Evolutionary conservation across 495 filamentous ascomycete species (phyloP), one percentile per base, ranked within the genome.

Genomic region (Neurospora pannonica): DNA sequence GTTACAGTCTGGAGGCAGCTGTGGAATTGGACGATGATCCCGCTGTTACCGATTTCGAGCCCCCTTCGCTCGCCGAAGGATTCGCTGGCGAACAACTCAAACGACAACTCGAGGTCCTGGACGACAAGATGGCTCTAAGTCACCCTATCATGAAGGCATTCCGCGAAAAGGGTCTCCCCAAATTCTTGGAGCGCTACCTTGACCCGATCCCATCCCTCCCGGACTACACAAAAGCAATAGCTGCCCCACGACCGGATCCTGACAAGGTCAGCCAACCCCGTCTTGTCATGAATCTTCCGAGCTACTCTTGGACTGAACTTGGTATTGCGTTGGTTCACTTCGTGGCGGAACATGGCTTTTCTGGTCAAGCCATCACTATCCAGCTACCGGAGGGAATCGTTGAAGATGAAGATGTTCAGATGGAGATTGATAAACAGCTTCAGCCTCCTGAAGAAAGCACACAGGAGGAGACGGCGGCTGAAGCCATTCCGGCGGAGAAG

Each of bases 1-100:
- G 97, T 40, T 98, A 93, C 78, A 96, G 97, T 76, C 84, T 98
- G 21, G 96, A 99, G 80, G 92, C 95, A 72, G 93, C 96, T 9
- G 86, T 98, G 42, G 94, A 97, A 76, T 88, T 93, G 73, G 94
- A 97, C 77, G 93, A 97, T 38, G 90, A 90, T 70, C 86, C 91
- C 5, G 85, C 91, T 3, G 89, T 93, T 62, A 86, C 89, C 9
- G 89, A 92, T 60, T 86, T 93, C 13, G 91, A 94, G 67, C 90
- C 93, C 7, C 87, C 94, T 4, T 93, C 93, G 2, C 82, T 98
- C 36, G 95, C 97, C 73, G 95, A 97, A 78, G 90, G 88, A 4
- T 91, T 97, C 74, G 94, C 95, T 1, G 90, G 89, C 39, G 90
- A 96, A 75, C 90, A 95, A 74, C 84, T 99, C 67, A 90, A 89